A percentile compares a stretch with the other conserved stretches of the same genome.
Evolutionary conservation across 768 basidiomycete genomes (phyloP).

Genomic region (Rhizopogon rudus): DNA sequence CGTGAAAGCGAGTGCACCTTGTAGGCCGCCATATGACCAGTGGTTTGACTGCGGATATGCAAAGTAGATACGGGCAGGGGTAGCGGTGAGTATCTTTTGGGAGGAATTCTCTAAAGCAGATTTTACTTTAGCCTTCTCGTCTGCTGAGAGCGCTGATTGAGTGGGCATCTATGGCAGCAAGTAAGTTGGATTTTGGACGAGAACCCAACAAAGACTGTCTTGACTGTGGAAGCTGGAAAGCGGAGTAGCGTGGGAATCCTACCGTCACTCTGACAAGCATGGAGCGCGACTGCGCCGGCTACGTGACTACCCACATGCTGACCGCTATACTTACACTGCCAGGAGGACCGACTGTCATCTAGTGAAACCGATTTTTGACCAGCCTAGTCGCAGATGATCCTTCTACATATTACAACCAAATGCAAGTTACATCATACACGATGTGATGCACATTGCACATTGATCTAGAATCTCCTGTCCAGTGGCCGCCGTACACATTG

Average conservation of each 20-base stretch:
- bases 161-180: slow-evolving; percentile 54
- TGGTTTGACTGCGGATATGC: slow-evolving; percentile 69
- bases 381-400: too few relatives aligned
- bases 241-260: background rate
- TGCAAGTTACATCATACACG: too few relatives aligned
- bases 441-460: background rate
- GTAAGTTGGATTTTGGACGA: background rate
- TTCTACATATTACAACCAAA: too few relatives aligned
- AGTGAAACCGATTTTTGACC: too few relatives aligned
- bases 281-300: too few relatives aligned
- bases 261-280: too few relatives aligned
- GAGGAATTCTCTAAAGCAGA: slow-evolving; percentile 45
- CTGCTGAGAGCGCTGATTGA: slow-evolving; percentile 60
- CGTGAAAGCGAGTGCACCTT: slow-evolving; percentile 79
- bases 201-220: background rate
- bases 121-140: slow-evolving; percentile 79
- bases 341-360: too few relatives aligned
- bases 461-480: background rate
- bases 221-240: too few relatives aligned
- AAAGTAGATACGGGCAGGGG: slow-evolving; percentile 85
- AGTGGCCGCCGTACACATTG: too few relatives aligned
- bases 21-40: slow-evolving; percentile 86
- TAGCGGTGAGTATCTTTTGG: slow-evolving; percentile 79
- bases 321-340: too few relatives aligned
- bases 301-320: too few relatives aligned